phyloP scores from a whole-genome alignment of 2,329 filamentous ascomycete species.

The Cordyceps farinosa region DNA sequence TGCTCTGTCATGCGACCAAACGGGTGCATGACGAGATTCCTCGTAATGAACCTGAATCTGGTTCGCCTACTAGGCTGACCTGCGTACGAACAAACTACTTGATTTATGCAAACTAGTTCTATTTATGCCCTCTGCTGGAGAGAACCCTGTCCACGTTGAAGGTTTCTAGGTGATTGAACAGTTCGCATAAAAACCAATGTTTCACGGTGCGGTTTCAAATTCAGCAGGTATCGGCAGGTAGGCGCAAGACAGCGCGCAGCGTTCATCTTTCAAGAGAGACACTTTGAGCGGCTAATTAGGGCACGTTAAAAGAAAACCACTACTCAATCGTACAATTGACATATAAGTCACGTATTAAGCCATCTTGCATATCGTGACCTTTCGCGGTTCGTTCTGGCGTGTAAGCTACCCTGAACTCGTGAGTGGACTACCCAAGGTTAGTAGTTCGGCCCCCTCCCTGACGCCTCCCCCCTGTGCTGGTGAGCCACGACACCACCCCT shows the following conservation, averaged over 20 bases:
- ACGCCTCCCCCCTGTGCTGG: not conserved
- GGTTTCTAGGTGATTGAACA: not conserved
- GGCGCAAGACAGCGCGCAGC: not conserved
- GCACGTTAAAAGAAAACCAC: not conserved
- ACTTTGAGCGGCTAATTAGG: not conserved
- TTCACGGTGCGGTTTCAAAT: not conserved
- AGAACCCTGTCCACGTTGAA: not conserved
- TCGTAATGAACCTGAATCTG: not conserved
- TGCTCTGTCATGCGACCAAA: not conserved
- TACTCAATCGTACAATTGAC: not conserved
- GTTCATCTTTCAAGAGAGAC: too few relatives aligned
- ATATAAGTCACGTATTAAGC: too few relatives aligned
- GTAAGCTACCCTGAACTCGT: not conserved
- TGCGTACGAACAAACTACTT: too few relatives aligned
- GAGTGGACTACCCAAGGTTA: not conserved
- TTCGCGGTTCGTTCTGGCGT: not conserved
- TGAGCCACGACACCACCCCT: not conserved
- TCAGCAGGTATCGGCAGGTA: not conserved
- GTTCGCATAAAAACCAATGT: not conserved
- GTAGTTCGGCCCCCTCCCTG: not conserved
- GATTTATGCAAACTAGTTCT: not conserved
- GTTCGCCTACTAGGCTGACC: too few relatives aligned
- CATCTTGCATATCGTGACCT: too few relatives aligned
- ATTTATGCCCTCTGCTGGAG: not conserved
- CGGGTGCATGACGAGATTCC: not conserved